A percentile compares a stretch with the other conserved stretches of the same genome.
These are phyloP conservation scores for Scedosporium minutisporum DNA, from an alignment of 2,329 filamentous ascomycete genomes.

Conservation along the genomic window DNA sequence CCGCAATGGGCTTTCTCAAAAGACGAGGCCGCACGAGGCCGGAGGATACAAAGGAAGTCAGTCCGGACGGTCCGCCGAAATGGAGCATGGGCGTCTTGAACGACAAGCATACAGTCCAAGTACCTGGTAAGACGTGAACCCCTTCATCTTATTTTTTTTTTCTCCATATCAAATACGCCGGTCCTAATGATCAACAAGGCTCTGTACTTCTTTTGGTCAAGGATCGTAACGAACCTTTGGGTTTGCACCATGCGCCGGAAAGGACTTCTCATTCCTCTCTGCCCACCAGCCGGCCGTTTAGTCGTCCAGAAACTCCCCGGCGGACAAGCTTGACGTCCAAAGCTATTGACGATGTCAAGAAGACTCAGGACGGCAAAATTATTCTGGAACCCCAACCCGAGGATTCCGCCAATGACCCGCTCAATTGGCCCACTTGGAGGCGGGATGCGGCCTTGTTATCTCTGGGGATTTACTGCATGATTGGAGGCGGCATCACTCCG, in stretches of 20 bases:
- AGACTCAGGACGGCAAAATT: conserved; percentile 69
- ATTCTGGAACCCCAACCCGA: conserved; percentile 89
- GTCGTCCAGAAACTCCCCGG: conserved; percentile 20
- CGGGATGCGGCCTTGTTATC: conserved; percentile 72
- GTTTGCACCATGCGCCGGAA: conserved; percentile 45
- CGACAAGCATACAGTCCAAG: conserved; percentile 71
- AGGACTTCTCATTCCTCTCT: conserved; percentile 50
- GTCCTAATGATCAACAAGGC: conserved; percentile 27
- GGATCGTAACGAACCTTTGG: conserved; percentile 49
- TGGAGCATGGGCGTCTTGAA: conserved; percentile 75
- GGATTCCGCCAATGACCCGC: conserved; percentile 78
- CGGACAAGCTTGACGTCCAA: conserved; percentile 7
- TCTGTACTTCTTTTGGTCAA: conserved; percentile 48
- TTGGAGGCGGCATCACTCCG: conserved; percentile 88
- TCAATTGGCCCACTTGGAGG: conserved; percentile 83
- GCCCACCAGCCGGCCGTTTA: conserved; percentile 32
- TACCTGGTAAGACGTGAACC: conserved; percentile 54
- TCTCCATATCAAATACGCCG: not conserved
- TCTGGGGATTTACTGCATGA: conserved; percentile 83
- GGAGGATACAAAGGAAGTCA: not conserved
- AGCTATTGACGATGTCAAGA: conserved; percentile 39
- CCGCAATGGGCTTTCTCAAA: not conserved
- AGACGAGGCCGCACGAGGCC: not conserved
- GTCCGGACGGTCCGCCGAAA: conserved; percentile 21
- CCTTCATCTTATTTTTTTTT: not conserved